Evolutionary conservation across 192 early-diverging fungal genomes (phyloP), one percentile per base, ranked within the genome.

Genomic region (Allomyces macrogynus): DNA sequence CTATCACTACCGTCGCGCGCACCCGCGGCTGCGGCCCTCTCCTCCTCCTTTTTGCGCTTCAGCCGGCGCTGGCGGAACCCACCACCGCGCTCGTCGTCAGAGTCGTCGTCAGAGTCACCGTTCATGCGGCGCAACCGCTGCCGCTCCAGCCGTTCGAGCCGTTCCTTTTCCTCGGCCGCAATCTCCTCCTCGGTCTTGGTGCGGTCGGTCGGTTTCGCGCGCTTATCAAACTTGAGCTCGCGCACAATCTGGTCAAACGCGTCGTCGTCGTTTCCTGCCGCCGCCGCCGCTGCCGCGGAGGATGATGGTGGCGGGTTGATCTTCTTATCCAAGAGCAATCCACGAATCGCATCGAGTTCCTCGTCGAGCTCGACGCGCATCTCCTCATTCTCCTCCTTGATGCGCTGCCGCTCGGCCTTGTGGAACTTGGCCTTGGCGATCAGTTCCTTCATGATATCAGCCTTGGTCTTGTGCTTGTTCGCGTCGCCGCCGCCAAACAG

Each of bases 351-450:
- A 60, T 86, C 89, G 54, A 97, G 76, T 61, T 96, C 92, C 20
- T 83, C 84, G 74, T 99, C 96, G 26, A 99, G 80, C 67, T 91
- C 86, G 32, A 83, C 76, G 10, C 86, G 81, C 5, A 90, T 73
- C 1, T 84, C 84, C 8, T 89, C 84, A 72, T 95, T 85, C 66
- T 93, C 82, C 67, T 95, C 90, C 70, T 90, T 89, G 40, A 81
- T 80, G 67, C 81, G 75, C 77, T 95, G 93, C 11, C 93, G 86
- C 69, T 99, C 93, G 61, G 83, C 75, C 70, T 97, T 97, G 80
- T 96, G 84, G 67, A 83, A 69, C 74, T 99, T 99, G 76, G 88
- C 91, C 77, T 99, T 99, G 54, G 89, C 88, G 69, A 99, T 97
- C 26, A 99, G 71, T 72, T 99, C 94, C 71, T 88, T 87, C 96